Evolutionary conservation across 805 yeast genomes (phyloP).

Genomic region (Cyberlindnera euphorbiiphila): DNA sequence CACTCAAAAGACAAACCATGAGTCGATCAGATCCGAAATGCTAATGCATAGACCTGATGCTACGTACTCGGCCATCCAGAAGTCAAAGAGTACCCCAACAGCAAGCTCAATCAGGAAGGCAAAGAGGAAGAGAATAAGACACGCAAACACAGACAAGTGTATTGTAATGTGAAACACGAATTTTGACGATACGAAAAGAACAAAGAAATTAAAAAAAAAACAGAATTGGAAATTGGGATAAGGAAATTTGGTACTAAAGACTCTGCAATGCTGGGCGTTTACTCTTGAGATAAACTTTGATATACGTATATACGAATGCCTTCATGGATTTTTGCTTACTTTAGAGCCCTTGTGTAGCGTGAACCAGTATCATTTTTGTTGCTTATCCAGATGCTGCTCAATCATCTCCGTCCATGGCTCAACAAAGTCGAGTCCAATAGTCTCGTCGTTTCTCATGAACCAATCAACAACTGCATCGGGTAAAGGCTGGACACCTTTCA

Average conservation of each 20-base stretch:
- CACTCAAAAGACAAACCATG: slow-evolving; percentile 21
- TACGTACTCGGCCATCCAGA: slow-evolving; percentile 16
- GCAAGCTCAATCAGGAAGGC: slow-evolving; percentile 10
- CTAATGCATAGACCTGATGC: slow-evolving; percentile 24
- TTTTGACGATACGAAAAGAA: background rate
- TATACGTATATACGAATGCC: too few relatives aligned
- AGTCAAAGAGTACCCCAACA: slow-evolving; percentile 22
- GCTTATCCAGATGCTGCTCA: slow-evolving; percentile 50
- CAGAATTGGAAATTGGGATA: too few relatives aligned
- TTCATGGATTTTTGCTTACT: background rate
- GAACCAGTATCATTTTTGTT: slow-evolving; percentile 8
- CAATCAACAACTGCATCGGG: slow-evolving; percentile 43
- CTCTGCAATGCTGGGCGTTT: too few relatives aligned
- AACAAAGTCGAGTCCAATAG: slow-evolving; percentile 55
- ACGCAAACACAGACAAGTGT: slow-evolving; percentile 16
- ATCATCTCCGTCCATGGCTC: slow-evolving; percentile 82
- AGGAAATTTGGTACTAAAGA: too few relatives aligned
- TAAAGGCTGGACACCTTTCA: slow-evolving; percentile 21
- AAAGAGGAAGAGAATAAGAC: slow-evolving; percentile 10
- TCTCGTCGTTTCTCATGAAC: slow-evolving; percentile 43
- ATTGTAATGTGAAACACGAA: slow-evolving; percentile 15
- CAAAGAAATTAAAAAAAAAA: too few relatives aligned
- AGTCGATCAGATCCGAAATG: slow-evolving; percentile 26
- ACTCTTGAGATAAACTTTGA: too few relatives aligned
- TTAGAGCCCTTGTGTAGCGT: background rate